phyloP scores from a whole-genome alignment of 805 yeast genomes.

The Wickerhamiella australiensis region DNA sequence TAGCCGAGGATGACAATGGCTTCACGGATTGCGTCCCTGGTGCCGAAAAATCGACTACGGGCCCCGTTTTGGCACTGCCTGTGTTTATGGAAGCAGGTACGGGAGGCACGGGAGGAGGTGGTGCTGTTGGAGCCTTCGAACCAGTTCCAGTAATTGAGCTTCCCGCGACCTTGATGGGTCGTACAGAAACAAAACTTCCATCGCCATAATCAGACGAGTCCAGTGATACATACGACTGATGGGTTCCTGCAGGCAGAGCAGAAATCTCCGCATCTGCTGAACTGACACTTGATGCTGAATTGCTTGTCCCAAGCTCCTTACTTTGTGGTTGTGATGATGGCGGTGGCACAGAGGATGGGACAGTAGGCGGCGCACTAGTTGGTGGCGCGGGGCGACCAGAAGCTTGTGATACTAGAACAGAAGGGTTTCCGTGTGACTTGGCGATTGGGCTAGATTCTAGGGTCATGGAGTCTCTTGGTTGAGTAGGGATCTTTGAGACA shows the following conservation, averaged over 20 bases:
- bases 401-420: not conserved
- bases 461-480: not conserved
- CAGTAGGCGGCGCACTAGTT: not conserved
- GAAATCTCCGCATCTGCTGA: not conserved
- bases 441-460: not conserved
- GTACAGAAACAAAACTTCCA: not conserved
- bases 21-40: not conserved
- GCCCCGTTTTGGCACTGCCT: not conserved
- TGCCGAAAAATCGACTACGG: not conserved
- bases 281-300: not conserved
- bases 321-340: not conserved
- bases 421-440: not conserved
- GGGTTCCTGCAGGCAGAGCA: constrained; percentile 1
- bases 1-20: constrained; percentile 4
- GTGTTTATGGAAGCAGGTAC: not conserved
- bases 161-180: not conserved
- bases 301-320: not conserved
- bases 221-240: not conserved
- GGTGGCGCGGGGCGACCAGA: not conserved
- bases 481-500: not conserved
- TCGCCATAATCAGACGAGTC: constrained; percentile 5
- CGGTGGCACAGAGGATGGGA: not conserved
- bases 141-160: not conserved
- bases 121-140: not conserved
- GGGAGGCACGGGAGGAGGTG: constrained; percentile 1